phyloP scores from a whole-genome alignment of 441 rosid species.

The Populus hybrid region DNA sequence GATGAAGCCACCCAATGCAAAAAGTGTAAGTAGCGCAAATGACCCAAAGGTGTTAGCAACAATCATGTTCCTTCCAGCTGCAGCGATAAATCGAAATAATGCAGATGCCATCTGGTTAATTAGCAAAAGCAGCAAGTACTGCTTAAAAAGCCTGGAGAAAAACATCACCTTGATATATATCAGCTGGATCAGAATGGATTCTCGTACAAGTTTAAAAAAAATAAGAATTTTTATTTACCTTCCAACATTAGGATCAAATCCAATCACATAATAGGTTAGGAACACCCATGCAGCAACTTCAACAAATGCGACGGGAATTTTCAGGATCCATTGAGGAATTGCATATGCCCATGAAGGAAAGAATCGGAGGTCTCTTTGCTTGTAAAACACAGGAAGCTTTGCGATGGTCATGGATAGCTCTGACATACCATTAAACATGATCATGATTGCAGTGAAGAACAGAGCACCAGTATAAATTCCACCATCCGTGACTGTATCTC shows the following conservation, averaged over 20 bases:
- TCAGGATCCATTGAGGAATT: slow-evolving; percentile 74
- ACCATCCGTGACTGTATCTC: slow-evolving; percentile 44
- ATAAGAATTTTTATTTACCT: slow-evolving; percentile 36
- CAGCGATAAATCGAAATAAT: slow-evolving; percentile 60
- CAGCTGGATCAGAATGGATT: slow-evolving; percentile 1
- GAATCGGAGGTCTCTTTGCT: slow-evolving; percentile 73
- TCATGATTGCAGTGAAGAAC: slow-evolving; percentile 44
- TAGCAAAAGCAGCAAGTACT: slow-evolving; percentile 51
- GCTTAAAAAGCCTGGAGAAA: slow-evolving; percentile 64
- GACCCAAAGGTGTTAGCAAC: slow-evolving; percentile 77
- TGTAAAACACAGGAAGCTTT: slow-evolving; percentile 85
- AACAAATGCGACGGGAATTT: slow-evolving; percentile 57
- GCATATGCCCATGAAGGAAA: slow-evolving; percentile 76
- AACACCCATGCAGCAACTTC: slow-evolving; percentile 68
- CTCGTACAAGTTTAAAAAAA: not conserved
- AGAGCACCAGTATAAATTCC: slow-evolving; percentile 60
- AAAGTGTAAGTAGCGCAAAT: slow-evolving; percentile 45
- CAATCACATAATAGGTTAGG: slow-evolving; percentile 70
- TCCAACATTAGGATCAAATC: slow-evolving; percentile 64
- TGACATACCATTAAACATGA: slow-evolving; percentile 76
- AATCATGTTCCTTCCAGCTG: slow-evolving; percentile 63
- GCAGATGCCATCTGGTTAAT: slow-evolving; percentile 71
- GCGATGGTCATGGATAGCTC: slow-evolving; percentile 72
- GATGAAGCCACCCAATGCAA: slow-evolving; percentile 69
- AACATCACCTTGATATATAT: not conserved